Evolutionary conservation across 164 flowering plant genomes (phyloP).

Genomic region (Vitis riparia): DNA sequence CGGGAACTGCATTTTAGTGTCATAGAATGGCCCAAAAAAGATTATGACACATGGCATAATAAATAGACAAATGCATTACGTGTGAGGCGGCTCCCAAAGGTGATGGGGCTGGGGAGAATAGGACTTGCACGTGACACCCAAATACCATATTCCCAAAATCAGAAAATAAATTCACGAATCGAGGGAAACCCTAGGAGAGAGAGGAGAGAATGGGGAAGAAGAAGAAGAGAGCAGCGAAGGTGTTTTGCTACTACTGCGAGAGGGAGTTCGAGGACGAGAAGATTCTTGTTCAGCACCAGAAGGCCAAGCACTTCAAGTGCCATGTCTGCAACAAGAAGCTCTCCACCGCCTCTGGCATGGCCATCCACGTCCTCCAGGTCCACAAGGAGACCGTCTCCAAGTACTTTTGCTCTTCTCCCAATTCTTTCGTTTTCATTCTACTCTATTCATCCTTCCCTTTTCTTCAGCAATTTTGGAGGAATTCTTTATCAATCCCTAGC

Average conservation of each 20-base stretch:
- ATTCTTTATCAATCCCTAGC: no score
- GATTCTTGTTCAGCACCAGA: slow-evolving; percentile 97
- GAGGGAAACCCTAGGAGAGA: background rate
- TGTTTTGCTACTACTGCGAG: slow-evolving; percentile 97
- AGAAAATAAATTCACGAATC: background rate
- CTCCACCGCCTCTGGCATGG: slow-evolving; percentile 97
- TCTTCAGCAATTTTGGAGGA: no score
- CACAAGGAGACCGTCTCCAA: slow-evolving; percentile 74
- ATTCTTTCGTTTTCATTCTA: no score
- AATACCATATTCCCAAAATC: no score
- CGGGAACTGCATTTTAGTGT: no score
- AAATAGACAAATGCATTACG: no score
- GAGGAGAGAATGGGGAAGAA: slow-evolving; percentile 68
- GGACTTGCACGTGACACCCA: no score
- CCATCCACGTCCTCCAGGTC: slow-evolving; percentile 96
- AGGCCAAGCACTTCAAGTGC: slow-evolving; percentile 97
- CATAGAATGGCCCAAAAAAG: no score
- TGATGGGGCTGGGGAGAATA: background rate
- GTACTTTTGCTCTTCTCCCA: no score
- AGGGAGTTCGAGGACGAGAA: slow-evolving; percentile 98
- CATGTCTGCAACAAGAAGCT: slow-evolving; percentile 98
- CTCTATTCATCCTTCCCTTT: no score
- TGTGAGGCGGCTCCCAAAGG: no score
- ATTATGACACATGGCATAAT: no score
- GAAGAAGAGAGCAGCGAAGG: slow-evolving; percentile 68